Percentiles rank a stretch among this genome's conserved stretches.
These are phyloP conservation scores for Fusarium robinianum DNA, from an alignment of 2,329 filamentous ascomycete genomes.

Conservation along the genomic window DNA sequence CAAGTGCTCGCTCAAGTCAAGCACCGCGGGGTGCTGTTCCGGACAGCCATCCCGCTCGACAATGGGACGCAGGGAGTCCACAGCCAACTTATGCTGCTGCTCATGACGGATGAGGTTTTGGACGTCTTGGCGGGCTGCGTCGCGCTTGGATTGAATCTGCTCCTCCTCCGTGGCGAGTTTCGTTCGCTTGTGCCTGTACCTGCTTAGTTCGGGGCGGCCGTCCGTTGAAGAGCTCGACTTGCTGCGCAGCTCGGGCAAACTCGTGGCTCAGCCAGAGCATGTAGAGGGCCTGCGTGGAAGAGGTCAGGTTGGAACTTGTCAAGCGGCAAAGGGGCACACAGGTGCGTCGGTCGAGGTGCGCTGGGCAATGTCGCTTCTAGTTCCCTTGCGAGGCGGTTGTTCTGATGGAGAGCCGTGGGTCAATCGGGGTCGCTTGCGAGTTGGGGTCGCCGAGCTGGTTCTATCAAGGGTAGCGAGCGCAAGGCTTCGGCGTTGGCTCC, in stretches of 20 bases:
- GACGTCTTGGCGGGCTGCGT: neutral
- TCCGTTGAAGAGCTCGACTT: neutral
- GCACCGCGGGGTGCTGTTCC: neutral
- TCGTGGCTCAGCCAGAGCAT: neutral
- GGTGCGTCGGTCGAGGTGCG: neutral
- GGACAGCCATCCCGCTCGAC: neutral
- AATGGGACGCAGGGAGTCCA: neutral
- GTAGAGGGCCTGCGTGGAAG: neutral
- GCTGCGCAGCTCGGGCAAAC: neutral
- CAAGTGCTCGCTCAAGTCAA: neutral
- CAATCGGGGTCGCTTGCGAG: neutral
- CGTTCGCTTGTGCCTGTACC: neutral
- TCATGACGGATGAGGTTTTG: neutral
- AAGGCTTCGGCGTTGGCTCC: too few relatives aligned
- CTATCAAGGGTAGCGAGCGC: neutral
- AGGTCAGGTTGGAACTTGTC: neutral
- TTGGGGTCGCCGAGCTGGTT: neutral
- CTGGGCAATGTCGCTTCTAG: too few relatives aligned
- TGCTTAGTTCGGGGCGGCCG: neutral
- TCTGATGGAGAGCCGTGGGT: neutral
- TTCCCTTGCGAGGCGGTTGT: neutral
- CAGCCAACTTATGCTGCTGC: neutral
- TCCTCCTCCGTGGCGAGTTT: neutral
- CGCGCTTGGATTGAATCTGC: neutral
- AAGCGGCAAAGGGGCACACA: neutral